phyloP scores from a whole-genome alignment of 345 rosid species.

The Bruguiera gymnorhiza region DNA sequence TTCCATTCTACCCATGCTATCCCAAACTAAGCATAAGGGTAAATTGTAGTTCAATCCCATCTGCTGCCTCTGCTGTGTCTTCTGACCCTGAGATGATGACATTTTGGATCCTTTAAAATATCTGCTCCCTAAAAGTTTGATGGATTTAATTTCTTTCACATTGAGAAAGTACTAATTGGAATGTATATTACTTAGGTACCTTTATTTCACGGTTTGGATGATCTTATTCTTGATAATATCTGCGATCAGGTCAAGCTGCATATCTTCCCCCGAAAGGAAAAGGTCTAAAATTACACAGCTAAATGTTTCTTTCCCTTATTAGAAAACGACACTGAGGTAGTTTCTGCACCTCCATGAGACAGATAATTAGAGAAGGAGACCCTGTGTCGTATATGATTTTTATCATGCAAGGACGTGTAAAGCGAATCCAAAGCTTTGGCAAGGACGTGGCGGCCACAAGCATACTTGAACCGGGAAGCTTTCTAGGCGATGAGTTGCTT shows the following conservation, averaged over 20 bases:
- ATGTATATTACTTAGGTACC: slow-evolving; percentile 40
- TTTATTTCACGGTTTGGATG: slow-evolving; percentile 53
- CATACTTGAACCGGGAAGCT: slow-evolving; percentile 49
- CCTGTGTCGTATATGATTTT: slow-evolving; percentile 57
- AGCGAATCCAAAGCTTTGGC: slow-evolving; percentile 47
- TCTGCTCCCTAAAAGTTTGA: too few species aligned
- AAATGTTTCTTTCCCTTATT: background rate
- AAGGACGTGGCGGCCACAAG: slow-evolving; percentile 46
- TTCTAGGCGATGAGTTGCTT: slow-evolving; percentile 59
- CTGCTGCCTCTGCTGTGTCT: too few species aligned
- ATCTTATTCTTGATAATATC: slow-evolving; percentile 54
- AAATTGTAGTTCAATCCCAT: too few species aligned
- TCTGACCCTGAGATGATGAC: too few species aligned
- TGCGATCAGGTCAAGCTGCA: slow-evolving; percentile 57
- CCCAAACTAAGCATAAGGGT: too few species aligned
- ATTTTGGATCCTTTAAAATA: too few species aligned
- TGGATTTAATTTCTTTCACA: too few species aligned
- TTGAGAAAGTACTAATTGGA: background rate
- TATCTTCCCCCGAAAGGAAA: slow-evolving; percentile 53
- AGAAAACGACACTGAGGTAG: background rate
- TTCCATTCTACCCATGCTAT: too few species aligned
- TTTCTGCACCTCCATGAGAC: background rate
- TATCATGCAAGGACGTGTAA: slow-evolving; percentile 40
- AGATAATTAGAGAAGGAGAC: slow-evolving; percentile 66
- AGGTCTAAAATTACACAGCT: slow-evolving; percentile 25